Conservation (phyloP, 2,329 filamentous ascomycete genomes). For the Stagonosporopsis tanaceti region DNA sequence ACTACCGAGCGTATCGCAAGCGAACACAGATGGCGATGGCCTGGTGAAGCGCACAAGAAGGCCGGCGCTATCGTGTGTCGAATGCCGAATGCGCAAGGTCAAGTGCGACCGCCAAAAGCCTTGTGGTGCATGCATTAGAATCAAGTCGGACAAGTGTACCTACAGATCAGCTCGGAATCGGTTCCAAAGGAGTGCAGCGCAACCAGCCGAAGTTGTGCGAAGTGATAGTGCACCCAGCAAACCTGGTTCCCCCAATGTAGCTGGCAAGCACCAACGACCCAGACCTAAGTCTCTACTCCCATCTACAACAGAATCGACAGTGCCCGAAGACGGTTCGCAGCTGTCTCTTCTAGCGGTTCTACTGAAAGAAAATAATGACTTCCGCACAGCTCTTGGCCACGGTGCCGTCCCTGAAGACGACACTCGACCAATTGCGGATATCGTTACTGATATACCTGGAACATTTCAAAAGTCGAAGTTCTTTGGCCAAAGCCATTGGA, state of each 20-base stretch:
- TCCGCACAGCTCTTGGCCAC: not conserved
- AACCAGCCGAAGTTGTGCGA: conserved; percentile 1
- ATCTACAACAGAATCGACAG: not conserved
- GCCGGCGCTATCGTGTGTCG: conserved; percentile 41
- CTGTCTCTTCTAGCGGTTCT: conserved; percentile 6
- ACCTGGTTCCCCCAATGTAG: not conserved
- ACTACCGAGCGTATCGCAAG: conserved; percentile 2
- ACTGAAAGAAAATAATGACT: conserved; percentile 10
- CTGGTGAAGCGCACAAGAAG: conserved; percentile 34
- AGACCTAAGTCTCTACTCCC: not conserved
- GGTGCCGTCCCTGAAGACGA: not conserved
- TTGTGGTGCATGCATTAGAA: conserved; percentile 34
- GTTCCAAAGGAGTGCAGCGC: conserved; percentile 1
- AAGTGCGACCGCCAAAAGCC: conserved; percentile 40
- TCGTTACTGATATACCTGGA: conserved; percentile 13
- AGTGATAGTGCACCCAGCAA: not conserved
- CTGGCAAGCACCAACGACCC: not conserved
- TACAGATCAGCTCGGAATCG: conserved; percentile 26
- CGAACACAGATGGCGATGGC: conserved; percentile 19
- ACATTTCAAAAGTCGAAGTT: conserved; percentile 60
- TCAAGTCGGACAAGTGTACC: conserved; percentile 36
- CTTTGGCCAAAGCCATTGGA: conserved; percentile 65
- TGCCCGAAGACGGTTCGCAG: not conserved
- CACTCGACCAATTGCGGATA: conserved; percentile 5
- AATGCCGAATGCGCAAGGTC: conserved; percentile 42